phyloP scores from a whole-genome alignment of 2,329 filamentous ascomycete genomes.

The Phaeoacremonium minimum region DNA sequence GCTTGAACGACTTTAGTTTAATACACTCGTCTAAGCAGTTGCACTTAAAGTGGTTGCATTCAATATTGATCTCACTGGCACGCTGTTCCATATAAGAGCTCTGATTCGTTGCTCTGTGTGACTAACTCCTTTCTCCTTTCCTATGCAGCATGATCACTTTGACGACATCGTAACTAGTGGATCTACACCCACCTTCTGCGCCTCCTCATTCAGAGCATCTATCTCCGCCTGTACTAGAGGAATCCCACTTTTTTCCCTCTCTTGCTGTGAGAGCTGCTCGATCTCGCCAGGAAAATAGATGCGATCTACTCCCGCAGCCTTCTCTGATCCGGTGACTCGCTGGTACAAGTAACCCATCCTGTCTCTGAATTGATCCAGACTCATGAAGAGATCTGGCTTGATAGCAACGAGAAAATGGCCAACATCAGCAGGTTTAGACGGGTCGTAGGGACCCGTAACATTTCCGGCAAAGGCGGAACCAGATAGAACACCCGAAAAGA shows the following conservation, averaged over 20 bases:
- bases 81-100: too few relatives aligned
- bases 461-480: conserved; percentile 75
- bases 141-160: too few relatives aligned
- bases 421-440: conserved; percentile 63
- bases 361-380: conserved; percentile 62
- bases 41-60: too few relatives aligned
- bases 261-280: conserved; percentile 49
- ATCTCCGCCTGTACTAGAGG: conserved; percentile 54
- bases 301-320: conserved; percentile 49
- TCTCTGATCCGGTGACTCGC: conserved; percentile 48
- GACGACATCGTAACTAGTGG: conserved; percentile 1
- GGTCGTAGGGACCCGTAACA: conserved; percentile 73
- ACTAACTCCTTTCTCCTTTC: too few relatives aligned
- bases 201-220: conserved; percentile 51
- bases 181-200: conserved; percentile 34
- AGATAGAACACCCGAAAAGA: conserved; percentile 76
- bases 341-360: conserved; percentile 54
- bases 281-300: conserved; percentile 61
- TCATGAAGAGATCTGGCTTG: conserved; percentile 72
- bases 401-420: conserved; percentile 71
- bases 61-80: too few relatives aligned
- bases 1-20: too few relatives aligned
- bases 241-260: conserved; percentile 51
- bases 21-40: too few relatives aligned
- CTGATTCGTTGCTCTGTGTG: too few relatives aligned